Base-by-base conservation (phyloP, 2,329 filamentous ascomycete genomes). In the Neonectria punicea region DNA sequence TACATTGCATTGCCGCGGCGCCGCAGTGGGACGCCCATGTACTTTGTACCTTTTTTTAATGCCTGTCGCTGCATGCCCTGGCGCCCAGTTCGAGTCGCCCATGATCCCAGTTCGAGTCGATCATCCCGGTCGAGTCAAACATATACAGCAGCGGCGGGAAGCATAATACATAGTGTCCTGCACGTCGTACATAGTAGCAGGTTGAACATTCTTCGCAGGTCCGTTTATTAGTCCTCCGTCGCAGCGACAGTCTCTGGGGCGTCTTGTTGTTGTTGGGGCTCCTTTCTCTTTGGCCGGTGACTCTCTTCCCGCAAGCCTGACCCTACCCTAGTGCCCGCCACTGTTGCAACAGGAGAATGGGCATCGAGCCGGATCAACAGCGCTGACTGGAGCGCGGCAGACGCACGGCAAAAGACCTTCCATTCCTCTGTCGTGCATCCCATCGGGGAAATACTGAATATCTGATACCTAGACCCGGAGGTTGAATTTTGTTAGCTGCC, bases 1-100 rank as follows among this genome's bases (percentile, higher is more conserved):
- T 58, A 63, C 55, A 49, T 59, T 63, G 61, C 61, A 63, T 58
- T 63, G 55, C 61, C 61, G 61, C 54, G 36, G n/a, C 50, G 43
- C 50, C 16, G 20, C 41, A 55, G 43, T 55, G 50, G 36, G 43
- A 41, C 20, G 25, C 32, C n/a, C n/a, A 34, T 63, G 49, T 63
- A 53, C 46, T 25, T 25, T 5, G 22, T 25, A 25, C 2, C 20
- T 20, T 25, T 4, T 25, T 25, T 25, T 25, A 25, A 58, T 46
- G 36, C 28, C n/a, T 30, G 25, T 39, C 7, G 14, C 5, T 39
- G 36, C 36, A 16, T 39, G 36, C 36, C 16, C 10, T 6, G 36
- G 36, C 16, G 36, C 22, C 22, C 13, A 39, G 36, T 39, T 16
- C 16, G 34, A 39, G 34, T 39, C 14, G 34, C 11, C 11, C 16